Percentiles rank a stretch among this genome's conserved stretches.
phyloP scores from a whole-genome alignment of 164 flowering plant species.

The Sextonia rubra region DNA sequence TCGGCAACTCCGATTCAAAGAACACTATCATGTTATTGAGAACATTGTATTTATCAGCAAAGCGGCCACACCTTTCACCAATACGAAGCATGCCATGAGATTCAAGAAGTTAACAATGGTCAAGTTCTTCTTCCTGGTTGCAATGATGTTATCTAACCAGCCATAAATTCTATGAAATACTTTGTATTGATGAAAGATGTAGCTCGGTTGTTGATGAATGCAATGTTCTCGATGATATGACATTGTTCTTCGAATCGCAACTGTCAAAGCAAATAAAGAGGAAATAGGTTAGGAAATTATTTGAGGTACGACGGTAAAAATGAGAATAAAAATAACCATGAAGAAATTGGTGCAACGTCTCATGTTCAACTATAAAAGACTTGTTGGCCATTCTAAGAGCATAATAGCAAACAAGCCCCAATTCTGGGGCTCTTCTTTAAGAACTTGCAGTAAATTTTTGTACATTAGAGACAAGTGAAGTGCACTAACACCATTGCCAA shows the following conservation, averaged over 20 bases:
- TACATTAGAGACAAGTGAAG: background rate
- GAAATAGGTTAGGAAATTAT: no score
- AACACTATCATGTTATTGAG: conserved; percentile 23
- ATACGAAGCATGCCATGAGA: conserved; percentile 32
- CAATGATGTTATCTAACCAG: no score
- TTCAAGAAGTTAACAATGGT: conserved; percentile 47
- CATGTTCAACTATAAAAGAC: conserved; percentile 26
- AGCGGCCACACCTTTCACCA: conserved; percentile 31
- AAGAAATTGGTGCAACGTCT: conserved; percentile 14
- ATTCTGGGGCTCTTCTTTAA: background rate
- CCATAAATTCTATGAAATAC: no score
- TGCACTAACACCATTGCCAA: conserved; percentile 4
- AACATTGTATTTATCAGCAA: conserved; percentile 39
- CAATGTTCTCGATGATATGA: no score
- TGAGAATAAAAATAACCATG: conserved; percentile 7
- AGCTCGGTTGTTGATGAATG: no score
- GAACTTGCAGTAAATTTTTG: background rate
- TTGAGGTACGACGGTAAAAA: no score
- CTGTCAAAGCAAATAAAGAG: background rate
- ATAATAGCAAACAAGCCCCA: conserved; percentile 27
- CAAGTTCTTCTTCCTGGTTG: conserved; percentile 26
- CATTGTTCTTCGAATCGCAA: no score
- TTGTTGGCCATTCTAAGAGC: conserved; percentile 40
- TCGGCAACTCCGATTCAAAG: conserved; percentile 18
- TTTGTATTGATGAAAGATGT: no score